Base-by-base conservation (phyloP, 805 yeast genomes). In the Nakazawaea ernobii region DNA sequence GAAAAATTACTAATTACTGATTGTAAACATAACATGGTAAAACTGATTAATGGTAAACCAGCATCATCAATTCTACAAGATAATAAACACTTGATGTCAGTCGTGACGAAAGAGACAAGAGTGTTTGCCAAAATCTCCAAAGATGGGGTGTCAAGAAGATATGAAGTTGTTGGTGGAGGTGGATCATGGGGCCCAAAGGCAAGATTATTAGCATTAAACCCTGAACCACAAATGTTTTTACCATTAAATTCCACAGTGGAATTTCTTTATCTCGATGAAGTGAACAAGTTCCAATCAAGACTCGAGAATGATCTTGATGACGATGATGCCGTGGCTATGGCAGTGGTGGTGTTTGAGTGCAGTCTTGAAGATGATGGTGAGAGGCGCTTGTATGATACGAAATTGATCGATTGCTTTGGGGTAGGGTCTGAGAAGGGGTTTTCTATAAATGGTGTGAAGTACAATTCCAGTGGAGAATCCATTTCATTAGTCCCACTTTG, bases 1-100 rank as follows among this genome's bases (percentile, higher is more conserved):
- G 48, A 45, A 28, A 14, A 59, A 29, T 65, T 79, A 44, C 49
- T 55, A 5, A 67, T 84, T 45, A 79, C 87, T 0, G 60, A 67
- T 2, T 69, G 69, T 48, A 68, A 71, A 5, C 84, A 82, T 8
- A 84, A 84, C 58, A 68, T 84, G 60, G 66, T 84, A 52, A 80
- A 82, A 59, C 55, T 70, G 6, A 72, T 84, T 50, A 74, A 84
- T 55, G 62, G 65, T 26, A 56, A 63, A 45, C 72, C 87, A 0
- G 88, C 90, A 0, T 74, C 89, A 0, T 68, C 70, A 32, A 77
- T 61, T 50, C 62, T 84, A 45, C 83, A 80, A 52, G 61, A 64
- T 5, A 75, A 74, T 55, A 56, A 59, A 8, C 51, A 54, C 40
- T 63, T 77, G 42, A 68, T 68, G 71, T 51, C 55, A 13, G 44